Base-by-base conservation (phyloP, 495 filamentous ascomycete species). In the Saxophila tyrrhenica region DNA sequence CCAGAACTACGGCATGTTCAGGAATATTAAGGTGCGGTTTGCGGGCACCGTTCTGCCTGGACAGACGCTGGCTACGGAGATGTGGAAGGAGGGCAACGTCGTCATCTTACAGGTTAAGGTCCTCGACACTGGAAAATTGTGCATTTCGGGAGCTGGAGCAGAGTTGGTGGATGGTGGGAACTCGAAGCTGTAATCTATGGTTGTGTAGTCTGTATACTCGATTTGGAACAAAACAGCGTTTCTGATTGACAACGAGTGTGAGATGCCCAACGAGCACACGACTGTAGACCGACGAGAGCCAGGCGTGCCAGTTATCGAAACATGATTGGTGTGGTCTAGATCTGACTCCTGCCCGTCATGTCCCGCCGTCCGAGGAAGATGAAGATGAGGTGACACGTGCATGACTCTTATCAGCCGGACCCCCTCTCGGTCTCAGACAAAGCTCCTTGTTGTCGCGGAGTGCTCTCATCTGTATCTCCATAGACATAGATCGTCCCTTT, bases 21-120 rank as follows among this genome's bases (percentile, higher is more conserved):
- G 84, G 76, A 97, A 92, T 71, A 80, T 97, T 69, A 98, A 98
- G 79, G 92, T 96, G 5, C 73, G 92, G 56, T 98, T 98, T 72
- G 90, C 89, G 3, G 94, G 92, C 39, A 84, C 88, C 13, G 92
- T 98, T 1, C 61, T 91, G 22, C 94, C 92, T 0, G 94, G 92
- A 5, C 87, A 98, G 80, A 97, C 88, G 49, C 78, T 98, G 35
- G 79, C 82, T 63, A 97, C 90, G 25, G 92, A 97, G 80, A 94
- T 95, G 87, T 98, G 92, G 92, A 95, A 89, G 78, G 89, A 91
- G 65, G 85, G 82, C n/a, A 78, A 78, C 57, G 84, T 79, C 64
- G 83, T 98, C 23, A 70, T 95, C 46, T 98, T 98, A 76, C 89
- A 97, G 78, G 81, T 82, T 19, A 91, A 79, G 65, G 92, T 98